Conservation (phyloP, 2,329 filamentous ascomycete genomes). For the Fusarium xyrophilum region DNA sequence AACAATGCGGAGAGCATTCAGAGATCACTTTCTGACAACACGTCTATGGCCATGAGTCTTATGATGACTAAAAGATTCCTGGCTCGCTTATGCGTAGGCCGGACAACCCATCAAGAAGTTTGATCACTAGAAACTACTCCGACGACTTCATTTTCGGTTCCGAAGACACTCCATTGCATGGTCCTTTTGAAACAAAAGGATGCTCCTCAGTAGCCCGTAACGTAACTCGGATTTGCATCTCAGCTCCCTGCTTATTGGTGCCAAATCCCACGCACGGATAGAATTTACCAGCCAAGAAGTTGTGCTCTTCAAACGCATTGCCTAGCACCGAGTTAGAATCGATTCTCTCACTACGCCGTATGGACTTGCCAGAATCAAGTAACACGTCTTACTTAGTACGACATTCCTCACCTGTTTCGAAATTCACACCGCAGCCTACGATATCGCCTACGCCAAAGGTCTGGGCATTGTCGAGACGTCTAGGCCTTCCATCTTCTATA, state of each 20-base stretch:
- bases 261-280: background rate
- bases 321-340: background rate
- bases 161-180: background rate
- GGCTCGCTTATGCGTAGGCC: background rate
- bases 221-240: background rate
- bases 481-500: fast-evolving
- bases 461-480: background rate
- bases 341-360: background rate
- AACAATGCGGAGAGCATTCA: fast-evolving
- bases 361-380: background rate
- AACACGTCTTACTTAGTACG: background rate
- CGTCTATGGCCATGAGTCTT: background rate
- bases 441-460: background rate
- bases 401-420: background rate
- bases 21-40: no score
- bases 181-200: background rate
- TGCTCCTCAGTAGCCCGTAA: background rate
- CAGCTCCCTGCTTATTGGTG: no score
- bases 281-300: background rate
- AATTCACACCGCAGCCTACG: background rate
- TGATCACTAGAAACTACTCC: background rate
- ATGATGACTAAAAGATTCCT: no score
- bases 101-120: background rate
- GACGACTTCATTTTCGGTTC: background rate
- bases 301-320: background rate